Percentiles rank a stretch among this genome's conserved stretches.
Conservation (phyloP, 108 stramenopile genomes). For the Fistulifera pelliculosa region DNA sequence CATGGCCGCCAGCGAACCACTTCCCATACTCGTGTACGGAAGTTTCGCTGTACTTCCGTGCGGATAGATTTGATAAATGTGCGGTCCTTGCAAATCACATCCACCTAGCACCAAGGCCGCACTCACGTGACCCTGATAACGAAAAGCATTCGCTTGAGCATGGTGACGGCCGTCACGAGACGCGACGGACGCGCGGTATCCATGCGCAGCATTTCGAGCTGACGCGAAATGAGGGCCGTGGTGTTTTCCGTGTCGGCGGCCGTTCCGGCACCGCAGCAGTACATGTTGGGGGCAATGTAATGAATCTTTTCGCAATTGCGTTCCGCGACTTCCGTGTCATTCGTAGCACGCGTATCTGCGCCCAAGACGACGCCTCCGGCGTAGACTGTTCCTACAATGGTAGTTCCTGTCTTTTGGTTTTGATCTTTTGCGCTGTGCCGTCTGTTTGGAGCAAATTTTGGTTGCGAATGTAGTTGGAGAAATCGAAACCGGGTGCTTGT, state of each 20-base stretch:
- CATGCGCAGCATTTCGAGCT: constrained; percentile 95
- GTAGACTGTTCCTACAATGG: constrained; percentile 91
- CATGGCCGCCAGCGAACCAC: constrained; percentile 97
- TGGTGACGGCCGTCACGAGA: constrained; percentile 93
- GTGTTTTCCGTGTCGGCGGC: constrained; percentile 99
- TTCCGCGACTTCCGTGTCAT: constrained; percentile 92
- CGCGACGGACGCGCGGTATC: constrained; percentile 68
- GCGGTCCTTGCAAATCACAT: constrained; percentile 87
- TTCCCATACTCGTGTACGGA: constrained; percentile 98
- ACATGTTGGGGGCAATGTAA: constrained; percentile 98
- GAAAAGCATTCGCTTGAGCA: constrained; percentile 91
- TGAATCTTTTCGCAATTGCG: constrained; percentile 99
- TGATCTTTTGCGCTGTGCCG: not conserved
- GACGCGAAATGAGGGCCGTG: constrained; percentile 81
- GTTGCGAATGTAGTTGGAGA: not conserved
- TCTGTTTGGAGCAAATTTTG: not conserved
- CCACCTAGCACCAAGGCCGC: constrained; percentile 97
- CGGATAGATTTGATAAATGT: constrained; percentile 94
- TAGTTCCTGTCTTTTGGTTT: constrained; percentile 94
- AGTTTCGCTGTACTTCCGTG: constrained; percentile 94
- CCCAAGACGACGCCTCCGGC: constrained; percentile 94
- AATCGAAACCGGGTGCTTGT: not conserved
- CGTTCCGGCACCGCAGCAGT: constrained; percentile 99
- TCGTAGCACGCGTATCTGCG: constrained; percentile 96
- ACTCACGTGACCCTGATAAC: constrained; percentile 92